These are phyloP conservation scores for Boletus subcaerulescens DNA, from an alignment of 768 basidiomycete genomes.

Conservation along the genomic window DNA sequence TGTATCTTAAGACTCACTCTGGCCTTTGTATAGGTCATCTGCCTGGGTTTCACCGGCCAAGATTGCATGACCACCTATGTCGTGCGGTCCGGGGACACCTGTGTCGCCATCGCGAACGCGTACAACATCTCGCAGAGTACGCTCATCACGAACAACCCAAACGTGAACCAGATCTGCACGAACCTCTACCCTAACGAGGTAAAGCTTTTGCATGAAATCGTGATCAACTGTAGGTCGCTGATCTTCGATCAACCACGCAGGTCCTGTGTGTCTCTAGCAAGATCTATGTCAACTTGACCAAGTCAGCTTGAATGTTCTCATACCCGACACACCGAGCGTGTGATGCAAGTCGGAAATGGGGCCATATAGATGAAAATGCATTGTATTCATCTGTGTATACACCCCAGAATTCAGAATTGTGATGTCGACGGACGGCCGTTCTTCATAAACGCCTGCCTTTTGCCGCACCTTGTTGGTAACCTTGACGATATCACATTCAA, in stretches of 20 bases:
- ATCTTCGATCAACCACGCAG: conserved; percentile 5
- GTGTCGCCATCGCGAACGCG: conserved; percentile 39
- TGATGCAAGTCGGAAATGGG: not conserved
- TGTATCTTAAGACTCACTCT: not conserved
- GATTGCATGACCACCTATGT: conserved; percentile 55
- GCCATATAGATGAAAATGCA: not conserved
- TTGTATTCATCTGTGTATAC: not conserved
- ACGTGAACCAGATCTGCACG: conserved; percentile 48
- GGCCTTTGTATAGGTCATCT: conserved; percentile 37
- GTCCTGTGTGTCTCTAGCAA: conserved; percentile 27
- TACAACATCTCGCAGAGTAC: conserved; percentile 45
- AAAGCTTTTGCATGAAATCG: not conserved
- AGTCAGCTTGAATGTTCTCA: conserved; percentile 3
- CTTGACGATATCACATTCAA: no score
- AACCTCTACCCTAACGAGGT: conserved; percentile 66
- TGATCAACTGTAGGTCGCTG: not conserved
- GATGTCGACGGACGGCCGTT: not conserved
- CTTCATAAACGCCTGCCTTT: not conserved
- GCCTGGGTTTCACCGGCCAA: conserved; percentile 53
- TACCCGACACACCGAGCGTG: not conserved
- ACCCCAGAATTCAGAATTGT: not conserved
- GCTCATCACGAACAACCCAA: conserved; percentile 62
- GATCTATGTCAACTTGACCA: conserved; percentile 22
- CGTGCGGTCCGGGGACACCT: conserved; percentile 49
- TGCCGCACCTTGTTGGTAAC: no score